Conservation (phyloP, 1,284 basidiomycete species). For the Wallemia mellicola region DNA sequence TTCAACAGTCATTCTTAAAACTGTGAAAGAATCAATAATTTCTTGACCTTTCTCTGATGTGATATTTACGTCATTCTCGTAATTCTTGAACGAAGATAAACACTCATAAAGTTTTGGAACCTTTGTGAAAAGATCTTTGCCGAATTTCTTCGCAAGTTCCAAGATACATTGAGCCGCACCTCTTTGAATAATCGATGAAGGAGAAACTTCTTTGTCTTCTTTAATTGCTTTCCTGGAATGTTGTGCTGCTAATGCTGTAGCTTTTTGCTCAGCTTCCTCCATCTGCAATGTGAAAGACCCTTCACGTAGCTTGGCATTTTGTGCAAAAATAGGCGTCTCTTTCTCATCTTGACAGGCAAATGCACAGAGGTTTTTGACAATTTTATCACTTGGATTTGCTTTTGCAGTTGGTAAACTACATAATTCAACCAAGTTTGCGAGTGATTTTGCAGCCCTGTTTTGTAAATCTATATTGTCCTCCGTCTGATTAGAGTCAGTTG, state of each 20-base stretch:
- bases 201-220: slow-evolving; percentile 22
- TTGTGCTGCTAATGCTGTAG: slow-evolving; percentile 17
- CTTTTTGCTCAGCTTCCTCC: slow-evolving; percentile 12
- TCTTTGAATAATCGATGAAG: slow-evolving; percentile 24
- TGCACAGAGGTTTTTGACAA: slow-evolving; percentile 87
- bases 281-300: slow-evolving; percentile 46
- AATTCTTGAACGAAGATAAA: slow-evolving; percentile 19
- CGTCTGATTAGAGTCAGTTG: slow-evolving; percentile 23
- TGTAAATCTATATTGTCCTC: slow-evolving; percentile 76
- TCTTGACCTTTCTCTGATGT: slow-evolving; percentile 35
- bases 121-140: slow-evolving; percentile 33
- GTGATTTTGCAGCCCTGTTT: slow-evolving; percentile 54
- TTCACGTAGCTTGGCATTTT: slow-evolving; percentile 26
- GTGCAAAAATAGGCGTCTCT: slow-evolving; percentile 62
- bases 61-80: not conserved
- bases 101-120: slow-evolving; percentile 85
- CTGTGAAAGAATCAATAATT: slow-evolving; percentile 71
- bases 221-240: slow-evolving; percentile 20
- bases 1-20: slow-evolving; percentile 51
- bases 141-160: slow-evolving; percentile 49
- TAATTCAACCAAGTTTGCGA: slow-evolving; percentile 63
- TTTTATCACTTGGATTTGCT: slow-evolving; percentile 49
- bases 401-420: slow-evolving; percentile 27
- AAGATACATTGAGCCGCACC: slow-evolving; percentile 64
- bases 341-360: slow-evolving; percentile 81